Evolutionary conservation across 2,329 filamentous ascomycete genomes (phyloP), one percentile per base, ranked within the genome.

Genomic region (Didymella sp.): DNA sequence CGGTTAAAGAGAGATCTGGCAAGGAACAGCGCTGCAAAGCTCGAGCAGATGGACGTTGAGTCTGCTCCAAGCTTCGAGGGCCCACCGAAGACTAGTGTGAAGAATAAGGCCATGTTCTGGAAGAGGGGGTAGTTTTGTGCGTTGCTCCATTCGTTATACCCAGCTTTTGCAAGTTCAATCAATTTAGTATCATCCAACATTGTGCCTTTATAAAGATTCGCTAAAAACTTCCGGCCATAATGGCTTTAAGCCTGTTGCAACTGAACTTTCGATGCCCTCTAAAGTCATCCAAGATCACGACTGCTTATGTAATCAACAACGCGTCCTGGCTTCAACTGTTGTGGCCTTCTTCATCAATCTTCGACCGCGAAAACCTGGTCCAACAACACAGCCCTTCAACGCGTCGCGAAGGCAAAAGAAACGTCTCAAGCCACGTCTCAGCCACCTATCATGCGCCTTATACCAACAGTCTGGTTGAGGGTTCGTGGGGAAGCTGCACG

Each of bases 1-100:
- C 70, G 62, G 47, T 19, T 68, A 30, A 69, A 71, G 60, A 67
- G 60, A 41, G 66, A 69, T 37, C 30, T 73, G 51, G 67, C 71
- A 56, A 62, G 64, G 48, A 70, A 70, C 24, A 42, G 56, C 44
- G 60, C 67, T 59, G 58, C 64, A 1, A 73, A 73, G 61, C 61
- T 76, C 45, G 66, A 61, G 51, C 72, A 74, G 44, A 62, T 75
- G 53, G 71, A 74, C 50, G 54, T 74, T 25, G 71, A 76, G 42
- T 72, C 73, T 19, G 66, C 59, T 7, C 65, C 64, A 9, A 69
- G 63, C 44, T 74, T 76, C 56, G 73, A 74, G 38, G 66, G 68
- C 19, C 73, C 72, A 19, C 69, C 69, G 1, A 69, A 28, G 68
- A 62, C 67, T 38, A 42, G 59, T 63, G 27, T 69, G 56, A 50